Evolutionary conservation across 1,284 basidiomycete species (phyloP).

Genomic region (Neolentinus lepideus): DNA sequence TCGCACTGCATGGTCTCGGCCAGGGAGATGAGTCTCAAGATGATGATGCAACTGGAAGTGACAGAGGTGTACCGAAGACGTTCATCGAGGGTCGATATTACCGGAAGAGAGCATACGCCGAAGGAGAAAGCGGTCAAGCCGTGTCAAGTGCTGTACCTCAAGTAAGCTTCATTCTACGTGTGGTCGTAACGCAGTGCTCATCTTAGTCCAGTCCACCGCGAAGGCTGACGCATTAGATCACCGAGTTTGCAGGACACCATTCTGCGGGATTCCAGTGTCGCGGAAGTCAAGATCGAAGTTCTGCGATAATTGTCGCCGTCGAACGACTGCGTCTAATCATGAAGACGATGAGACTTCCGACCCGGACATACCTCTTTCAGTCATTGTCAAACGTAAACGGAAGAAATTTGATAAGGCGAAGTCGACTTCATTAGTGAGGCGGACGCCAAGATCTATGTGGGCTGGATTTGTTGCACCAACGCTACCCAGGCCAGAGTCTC

Average conservation of each 20-base stretch:
- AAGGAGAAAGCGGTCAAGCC: too few relatives aligned
- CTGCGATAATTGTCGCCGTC: background rate
- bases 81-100: background rate
- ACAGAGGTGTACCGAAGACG: background rate
- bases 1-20: background rate
- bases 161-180: background rate
- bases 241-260: background rate
- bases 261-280: background rate
- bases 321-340: background rate
- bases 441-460: background rate
- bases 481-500: background rate
- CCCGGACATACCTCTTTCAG: background rate
- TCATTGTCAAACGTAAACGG: background rate
- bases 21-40: background rate
- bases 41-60: background rate
- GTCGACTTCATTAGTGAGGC: background rate
- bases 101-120: background rate
- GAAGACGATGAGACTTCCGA: background rate
- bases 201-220: background rate
- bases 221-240: background rate
- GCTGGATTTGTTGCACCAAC: background rate
- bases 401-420: background rate
- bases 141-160: background rate
- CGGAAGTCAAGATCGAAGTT: background rate
- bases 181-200: background rate